Percentiles rank a stretch among this genome's conserved stretches.
Conservation (phyloP, 2,329 filamentous ascomycete genomes). For the Fusarium buxicola region DNA sequence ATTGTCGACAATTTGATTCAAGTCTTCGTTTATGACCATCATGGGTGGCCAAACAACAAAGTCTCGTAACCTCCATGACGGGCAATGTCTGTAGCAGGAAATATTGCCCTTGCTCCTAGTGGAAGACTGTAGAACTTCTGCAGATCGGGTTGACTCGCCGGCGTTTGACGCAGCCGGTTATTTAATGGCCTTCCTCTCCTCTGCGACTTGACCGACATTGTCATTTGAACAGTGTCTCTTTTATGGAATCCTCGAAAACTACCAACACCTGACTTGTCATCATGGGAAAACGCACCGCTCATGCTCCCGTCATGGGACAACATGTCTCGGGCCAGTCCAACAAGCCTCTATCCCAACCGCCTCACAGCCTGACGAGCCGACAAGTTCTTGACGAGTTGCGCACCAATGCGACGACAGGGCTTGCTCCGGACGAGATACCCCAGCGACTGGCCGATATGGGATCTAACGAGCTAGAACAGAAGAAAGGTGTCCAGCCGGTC, state of each 20-base stretch:
- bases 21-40: constrained; percentile 25
- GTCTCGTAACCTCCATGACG: no score
- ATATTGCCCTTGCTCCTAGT: not conserved
- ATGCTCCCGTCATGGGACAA: constrained; percentile 23
- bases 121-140: not conserved
- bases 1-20: constrained; percentile 61
- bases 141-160: not conserved
- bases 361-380: constrained; percentile 64
- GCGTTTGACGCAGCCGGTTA: not conserved
- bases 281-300: constrained; percentile 57
- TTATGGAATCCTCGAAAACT: no score
- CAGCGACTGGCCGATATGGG: constrained; percentile 64
- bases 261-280: constrained; percentile 33
- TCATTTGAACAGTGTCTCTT: not conserved
- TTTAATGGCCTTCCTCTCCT: not conserved
- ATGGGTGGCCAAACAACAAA: not conserved
- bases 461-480: constrained; percentile 63
- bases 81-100: not conserved
- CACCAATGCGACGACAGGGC: constrained; percentile 64
- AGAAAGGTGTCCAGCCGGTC: constrained; percentile 60
- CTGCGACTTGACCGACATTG: not conserved
- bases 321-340: constrained; percentile 49
- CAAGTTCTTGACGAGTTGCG: constrained; percentile 63
- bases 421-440: constrained; percentile 62
- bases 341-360: constrained; percentile 60